Evolutionary conservation across 83 land plant genomes (phyloP), one percentile per base, ranked within the genome.

Genomic region (Picea mariana): DNA sequence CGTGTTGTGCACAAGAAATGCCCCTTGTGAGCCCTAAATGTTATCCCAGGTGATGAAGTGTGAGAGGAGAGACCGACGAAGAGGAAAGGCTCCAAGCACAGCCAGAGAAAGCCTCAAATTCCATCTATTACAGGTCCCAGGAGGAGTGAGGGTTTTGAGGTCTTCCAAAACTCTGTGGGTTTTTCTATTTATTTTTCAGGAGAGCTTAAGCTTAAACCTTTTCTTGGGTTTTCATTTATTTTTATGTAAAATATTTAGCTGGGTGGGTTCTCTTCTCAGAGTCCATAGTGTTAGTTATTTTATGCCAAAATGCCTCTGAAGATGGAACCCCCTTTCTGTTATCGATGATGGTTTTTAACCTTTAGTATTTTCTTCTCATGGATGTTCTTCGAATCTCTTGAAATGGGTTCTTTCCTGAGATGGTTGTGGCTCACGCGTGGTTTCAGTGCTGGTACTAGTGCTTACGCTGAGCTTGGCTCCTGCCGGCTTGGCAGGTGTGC

Each of bases 71-170:
- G 42, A 18, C 42, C 2, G 44, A 34, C 38, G 73, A 68, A 34
- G 31, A 68, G 31, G 40, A 5, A 44, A 34, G 73, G 5, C 7
- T 27, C 17, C 73, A 6, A 15, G 38, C 20, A 7, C 38, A 44
- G 31, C 38, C 7, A 68, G 17, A 27, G 73, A 38, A 17, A 34
- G 44, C 44, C 31, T 17, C 20, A 3, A 55, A 55, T 55, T 12
- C 3, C 73, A 68, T 5, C 31, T 7, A 44, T 68, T 12, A 44
- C 73, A 68, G 40, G 34, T 18, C 40, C 49, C n/a, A 38, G 40
- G 75, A 71, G 75, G 75, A 71, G 75, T 72, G 76, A 72, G 76
- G 76, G 52, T 72, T 72, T 72, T 44, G 58, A 21, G 15, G 55
- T 73, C 26, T 73, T n/a, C 77, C 12, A 9, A 20, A 44, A 73